Evolutionary conservation across 257 asterid species (phyloP), one percentile per base, ranked within the genome.

Genomic region (Mitragyna speciosa): DNA sequence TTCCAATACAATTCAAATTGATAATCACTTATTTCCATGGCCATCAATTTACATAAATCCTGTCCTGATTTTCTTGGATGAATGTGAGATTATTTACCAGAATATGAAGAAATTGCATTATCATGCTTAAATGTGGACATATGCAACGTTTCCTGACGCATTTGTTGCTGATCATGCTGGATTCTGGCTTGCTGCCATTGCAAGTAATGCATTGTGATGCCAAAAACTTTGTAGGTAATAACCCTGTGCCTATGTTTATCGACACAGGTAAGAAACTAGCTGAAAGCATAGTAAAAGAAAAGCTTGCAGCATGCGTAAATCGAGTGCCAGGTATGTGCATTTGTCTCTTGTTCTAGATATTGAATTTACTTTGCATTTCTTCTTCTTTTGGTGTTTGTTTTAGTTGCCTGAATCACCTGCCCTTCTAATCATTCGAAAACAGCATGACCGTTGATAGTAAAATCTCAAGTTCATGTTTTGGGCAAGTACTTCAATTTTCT

Each of bases 241-340:
- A 59, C 9, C 19, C 12, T 63, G 65, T 61, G 30, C 24, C 66
- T 12, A 10, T 49, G 39, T 39, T 56, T 67, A 41, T 80, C 26
- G 54, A 71, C 79, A 80, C 91, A 96, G 99, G 99, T 77, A 91
- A 88, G 87, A 94, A 94, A 83, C 82, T 96, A 82, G 94, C 97
- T 1, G 94, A 88, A 77, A 96, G 99, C 95, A 90, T 96, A 80
- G 93, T 96, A 75, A 92, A 91, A 82, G 98, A 83, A 84, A 89
- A 91, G 82, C 97, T 96, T 52, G 99, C 98, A 24, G 97, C 99
- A 76, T 96, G 97, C 77, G 99, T 96, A 81, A 96, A 94, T 84
- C 88, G 94, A 79, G 89, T 94, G 43, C 96, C 96, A 86, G 98
- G 99, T 80, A 68, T 49, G 91, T 81, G 45, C 59, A 77, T 24